Percentiles rank a stretch among this genome's conserved stretches.
Evolutionary conservation across 495 filamentous ascomycete species (phyloP).

Genomic region (Rhizodiscina lignyota): DNA sequence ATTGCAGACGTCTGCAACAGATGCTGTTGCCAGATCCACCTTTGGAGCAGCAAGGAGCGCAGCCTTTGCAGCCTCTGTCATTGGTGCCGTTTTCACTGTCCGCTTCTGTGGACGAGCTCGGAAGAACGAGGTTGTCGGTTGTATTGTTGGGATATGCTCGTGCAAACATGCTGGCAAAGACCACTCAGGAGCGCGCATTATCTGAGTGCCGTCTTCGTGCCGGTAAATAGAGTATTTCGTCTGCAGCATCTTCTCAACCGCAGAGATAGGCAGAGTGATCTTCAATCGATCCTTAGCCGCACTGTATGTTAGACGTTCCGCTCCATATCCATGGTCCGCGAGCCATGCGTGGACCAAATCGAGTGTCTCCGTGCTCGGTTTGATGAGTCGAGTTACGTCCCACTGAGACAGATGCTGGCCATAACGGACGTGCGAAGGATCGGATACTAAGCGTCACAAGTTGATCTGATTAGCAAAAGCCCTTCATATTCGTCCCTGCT

Average conservation of each 20-base stretch:
- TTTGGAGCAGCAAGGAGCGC: not conserved
- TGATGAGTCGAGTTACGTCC: conserved; percentile 23
- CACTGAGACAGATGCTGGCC: conserved; percentile 23
- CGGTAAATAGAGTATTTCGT: conserved; percentile 27
- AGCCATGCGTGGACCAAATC: conserved; percentile 27
- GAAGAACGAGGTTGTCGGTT: conserved; percentile 53
- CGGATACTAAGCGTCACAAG: too few relatives aligned
- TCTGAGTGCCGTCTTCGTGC: conserved; percentile 22
- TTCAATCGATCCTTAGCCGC: conserved; percentile 27
- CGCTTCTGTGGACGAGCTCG: conserved; percentile 8
- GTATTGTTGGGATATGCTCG: conserved; percentile 42
- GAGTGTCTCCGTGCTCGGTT: conserved; percentile 19
- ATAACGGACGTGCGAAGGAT: conserved; percentile 24
- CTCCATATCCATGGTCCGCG: conserved; percentile 17
- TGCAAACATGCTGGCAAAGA: conserved; percentile 36
- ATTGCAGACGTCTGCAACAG: too few relatives aligned
- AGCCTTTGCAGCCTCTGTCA: conserved; percentile 1
- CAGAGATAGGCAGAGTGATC: conserved; percentile 18
- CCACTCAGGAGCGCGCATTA: conserved; percentile 28
- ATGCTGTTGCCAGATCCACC: conserved; percentile 13
- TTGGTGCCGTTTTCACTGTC: not conserved
- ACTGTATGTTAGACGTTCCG: conserved; percentile 11
- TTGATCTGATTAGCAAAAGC: too few relatives aligned
- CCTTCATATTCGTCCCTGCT: too few relatives aligned
- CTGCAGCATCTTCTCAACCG: conserved; percentile 24